Conservation (phyloP, 1,139 yeast genomes). For the Blastobotrys ciferrii region DNA sequence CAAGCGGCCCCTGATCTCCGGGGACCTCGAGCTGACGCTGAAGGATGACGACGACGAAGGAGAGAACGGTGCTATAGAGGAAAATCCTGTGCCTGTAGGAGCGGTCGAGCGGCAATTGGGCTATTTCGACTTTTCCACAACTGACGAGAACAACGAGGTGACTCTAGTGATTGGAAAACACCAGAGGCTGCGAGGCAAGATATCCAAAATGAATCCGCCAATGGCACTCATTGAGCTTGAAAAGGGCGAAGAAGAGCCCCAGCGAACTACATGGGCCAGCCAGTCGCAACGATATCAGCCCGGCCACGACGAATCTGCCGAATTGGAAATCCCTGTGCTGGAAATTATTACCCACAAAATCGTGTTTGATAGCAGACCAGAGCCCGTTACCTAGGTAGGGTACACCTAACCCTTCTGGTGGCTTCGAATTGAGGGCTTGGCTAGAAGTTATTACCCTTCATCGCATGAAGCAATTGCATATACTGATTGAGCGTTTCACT, state of each 20-base stretch:
- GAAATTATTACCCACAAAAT: slow-evolving; percentile 36
- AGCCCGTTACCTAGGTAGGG: slow-evolving; percentile 27
- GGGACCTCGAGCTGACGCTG: slow-evolving; percentile 15
- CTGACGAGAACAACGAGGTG: slow-evolving; percentile 28
- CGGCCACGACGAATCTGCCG: slow-evolving; percentile 16
- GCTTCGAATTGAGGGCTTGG: too few relatives aligned
- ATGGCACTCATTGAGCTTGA: slow-evolving; percentile 33
- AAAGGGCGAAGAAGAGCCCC: slow-evolving; percentile 7
- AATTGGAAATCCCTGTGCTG: slow-evolving; percentile 28
- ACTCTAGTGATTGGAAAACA: slow-evolving; percentile 34
- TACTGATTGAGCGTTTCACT: too few relatives aligned
- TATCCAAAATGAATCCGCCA: slow-evolving; percentile 36
- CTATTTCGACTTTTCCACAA: slow-evolving; percentile 26
- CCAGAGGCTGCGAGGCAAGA: slow-evolving; percentile 37
- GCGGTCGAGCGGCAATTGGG: slow-evolving; percentile 22
- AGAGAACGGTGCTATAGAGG: background rate
- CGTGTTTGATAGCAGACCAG: slow-evolving; percentile 37
- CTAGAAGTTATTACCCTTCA: too few relatives aligned
- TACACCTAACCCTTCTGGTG: too few relatives aligned
- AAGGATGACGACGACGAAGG: slow-evolving; percentile 16
- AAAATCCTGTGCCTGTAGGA: background rate
- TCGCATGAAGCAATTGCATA: too few relatives aligned
- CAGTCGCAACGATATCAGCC: slow-evolving; percentile 12
- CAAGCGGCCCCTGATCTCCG: slow-evolving; percentile 24
- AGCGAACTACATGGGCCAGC: slow-evolving; percentile 2